Conservation (phyloP, 345 rosid species). For the Triadica sebifera region DNA sequence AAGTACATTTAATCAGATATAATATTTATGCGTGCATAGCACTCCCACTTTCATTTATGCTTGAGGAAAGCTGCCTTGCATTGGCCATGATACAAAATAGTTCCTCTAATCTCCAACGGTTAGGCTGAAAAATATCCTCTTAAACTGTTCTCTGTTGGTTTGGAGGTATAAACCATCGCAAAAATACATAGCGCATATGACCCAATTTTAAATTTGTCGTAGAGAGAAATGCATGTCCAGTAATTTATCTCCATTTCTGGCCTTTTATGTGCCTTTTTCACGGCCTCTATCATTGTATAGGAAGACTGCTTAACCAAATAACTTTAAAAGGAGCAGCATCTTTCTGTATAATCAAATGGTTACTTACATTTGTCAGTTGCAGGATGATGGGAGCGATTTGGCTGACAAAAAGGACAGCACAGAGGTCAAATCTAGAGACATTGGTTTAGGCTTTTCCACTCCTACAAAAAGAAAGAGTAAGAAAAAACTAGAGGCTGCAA, state of each 20-base stretch:
- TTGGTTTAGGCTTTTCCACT: slow-evolving; percentile 48
- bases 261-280: neutral
- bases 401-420: slow-evolving; percentile 31
- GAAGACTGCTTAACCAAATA: neutral
- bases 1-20: too few species aligned
- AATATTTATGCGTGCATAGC: too few species aligned
- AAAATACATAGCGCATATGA: too few species aligned
- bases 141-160: too few species aligned
- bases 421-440: slow-evolving; percentile 73
- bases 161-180: too few species aligned
- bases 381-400: slow-evolving; percentile 30
- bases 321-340: neutral
- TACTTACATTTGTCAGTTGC: slow-evolving; percentile 18
- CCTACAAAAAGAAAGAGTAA: slow-evolving; percentile 73
- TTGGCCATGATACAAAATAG: neutral
- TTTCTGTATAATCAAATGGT: neutral
- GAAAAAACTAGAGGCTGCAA: slow-evolving; percentile 58
- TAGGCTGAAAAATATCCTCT: too few species aligned
- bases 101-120: neutral
- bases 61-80: neutral
- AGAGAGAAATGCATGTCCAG: too few species aligned
- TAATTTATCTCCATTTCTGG: too few species aligned
- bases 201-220: too few species aligned
- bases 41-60: too few species aligned
- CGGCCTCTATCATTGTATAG: neutral